phyloP scores from a whole-genome alignment of 1,284 basidiomycete genomes.

The Coriolopsis trogii region DNA sequence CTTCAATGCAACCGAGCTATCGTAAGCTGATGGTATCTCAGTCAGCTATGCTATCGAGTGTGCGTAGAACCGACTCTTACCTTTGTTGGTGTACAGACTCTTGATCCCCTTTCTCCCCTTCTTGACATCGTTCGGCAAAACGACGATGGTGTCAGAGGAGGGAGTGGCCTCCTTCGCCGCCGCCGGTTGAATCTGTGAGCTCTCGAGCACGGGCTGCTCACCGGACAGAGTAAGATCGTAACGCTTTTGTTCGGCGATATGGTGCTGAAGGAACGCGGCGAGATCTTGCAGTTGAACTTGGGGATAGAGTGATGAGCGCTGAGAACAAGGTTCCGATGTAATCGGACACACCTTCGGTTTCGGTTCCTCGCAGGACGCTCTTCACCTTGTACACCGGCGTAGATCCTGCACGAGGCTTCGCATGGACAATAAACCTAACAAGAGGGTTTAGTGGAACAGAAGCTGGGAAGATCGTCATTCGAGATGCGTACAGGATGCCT shows the following conservation, averaged over 20 bases:
- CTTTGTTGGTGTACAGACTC: conserved; percentile 68
- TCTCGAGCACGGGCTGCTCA: conserved; percentile 45
- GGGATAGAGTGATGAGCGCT: not conserved
- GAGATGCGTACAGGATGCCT: conserved; percentile 68
- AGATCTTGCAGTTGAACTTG: conserved; percentile 76
- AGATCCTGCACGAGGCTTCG: conserved; percentile 60
- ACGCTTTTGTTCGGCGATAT: conserved; percentile 77
- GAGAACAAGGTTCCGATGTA: not conserved
- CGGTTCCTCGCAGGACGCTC: conserved; percentile 74
- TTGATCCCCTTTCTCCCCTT: conserved; percentile 75
- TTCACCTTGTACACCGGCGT: conserved; percentile 75
- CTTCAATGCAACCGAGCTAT: conserved; percentile 58
- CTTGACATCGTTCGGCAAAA: conserved; percentile 69
- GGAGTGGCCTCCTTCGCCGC: conserved; percentile 47
- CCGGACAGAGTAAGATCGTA: conserved; percentile 68
- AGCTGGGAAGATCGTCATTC: not conserved
- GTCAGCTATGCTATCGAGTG: not conserved
- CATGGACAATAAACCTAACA: conserved; percentile 71
- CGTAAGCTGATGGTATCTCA: conserved; percentile 48
- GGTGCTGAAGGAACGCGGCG: conserved; percentile 70
- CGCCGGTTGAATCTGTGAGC: conserved; percentile 28
- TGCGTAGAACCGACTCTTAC: conserved; percentile 37
- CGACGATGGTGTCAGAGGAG: conserved; percentile 58
- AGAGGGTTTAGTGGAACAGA: conserved; percentile 3
- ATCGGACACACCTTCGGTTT: conserved; percentile 62